Evolutionary conservation across 2,329 filamentous ascomycete genomes (phyloP).

Genomic region (Escovopsis sp.): DNA sequence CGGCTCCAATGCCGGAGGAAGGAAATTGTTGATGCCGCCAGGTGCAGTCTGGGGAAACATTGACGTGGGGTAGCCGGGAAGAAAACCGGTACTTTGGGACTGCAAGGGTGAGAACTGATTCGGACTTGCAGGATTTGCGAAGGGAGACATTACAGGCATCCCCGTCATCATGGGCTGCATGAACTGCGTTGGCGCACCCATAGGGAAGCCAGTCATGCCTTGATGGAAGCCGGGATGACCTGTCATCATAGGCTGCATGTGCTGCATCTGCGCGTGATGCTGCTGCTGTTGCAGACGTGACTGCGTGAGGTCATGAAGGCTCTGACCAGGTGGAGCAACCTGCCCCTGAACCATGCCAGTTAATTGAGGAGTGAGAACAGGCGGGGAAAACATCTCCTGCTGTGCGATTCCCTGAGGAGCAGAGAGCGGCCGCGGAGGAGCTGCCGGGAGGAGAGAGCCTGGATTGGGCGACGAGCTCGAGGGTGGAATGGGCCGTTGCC

Average conservation of each 20-base stretch:
- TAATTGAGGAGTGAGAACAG: constrained; percentile 68
- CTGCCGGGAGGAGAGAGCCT: constrained; percentile 55
- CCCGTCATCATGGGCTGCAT: constrained; percentile 38
- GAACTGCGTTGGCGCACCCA: constrained; percentile 18
- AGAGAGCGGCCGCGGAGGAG: constrained; percentile 67
- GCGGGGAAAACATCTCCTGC: constrained; percentile 55
- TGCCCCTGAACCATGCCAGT: constrained; percentile 53
- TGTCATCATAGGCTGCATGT: constrained; percentile 24
- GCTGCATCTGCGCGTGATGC: constrained; percentile 32
- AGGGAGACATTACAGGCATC: constrained; percentile 23
- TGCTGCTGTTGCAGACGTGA: constrained; percentile 49
- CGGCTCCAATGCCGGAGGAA: constrained; percentile 45
- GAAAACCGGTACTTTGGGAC: constrained; percentile 50
- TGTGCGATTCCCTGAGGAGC: constrained; percentile 65
- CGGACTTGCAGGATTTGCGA: constrained; percentile 21
- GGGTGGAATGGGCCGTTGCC: constrained; percentile 59
- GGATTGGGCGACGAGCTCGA: constrained; percentile 39
- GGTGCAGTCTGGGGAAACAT: constrained; percentile 24
- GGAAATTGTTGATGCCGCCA: constrained; percentile 38
- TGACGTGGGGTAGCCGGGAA: constrained; percentile 30
- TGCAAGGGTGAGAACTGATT: constrained; percentile 34
- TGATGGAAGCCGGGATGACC: constrained; percentile 19
- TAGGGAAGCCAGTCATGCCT: constrained; percentile 23
- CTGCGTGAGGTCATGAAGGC: constrained; percentile 56
- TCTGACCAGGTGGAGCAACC: constrained; percentile 60